These are phyloP conservation scores for Kodamaea kaohsiungensis DNA, from an alignment of 805 yeast genomes.

Conservation along the genomic window DNA sequence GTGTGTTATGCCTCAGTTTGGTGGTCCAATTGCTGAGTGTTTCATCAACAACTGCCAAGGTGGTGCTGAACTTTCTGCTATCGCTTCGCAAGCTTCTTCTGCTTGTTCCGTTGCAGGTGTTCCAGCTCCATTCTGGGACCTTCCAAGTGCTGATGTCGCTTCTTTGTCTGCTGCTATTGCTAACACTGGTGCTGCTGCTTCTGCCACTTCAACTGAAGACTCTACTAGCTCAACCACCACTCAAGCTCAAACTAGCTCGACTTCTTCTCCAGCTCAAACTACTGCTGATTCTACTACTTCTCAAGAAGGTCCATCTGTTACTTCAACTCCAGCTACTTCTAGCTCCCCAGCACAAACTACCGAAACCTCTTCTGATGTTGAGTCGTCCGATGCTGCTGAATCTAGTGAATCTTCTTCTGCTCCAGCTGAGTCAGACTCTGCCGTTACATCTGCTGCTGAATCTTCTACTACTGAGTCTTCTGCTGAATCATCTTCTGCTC, in stretches of 20 bases:
- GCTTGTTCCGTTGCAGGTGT: conserved; percentile 38
- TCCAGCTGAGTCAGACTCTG: too few relatives aligned
- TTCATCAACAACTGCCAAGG: conserved; percentile 27
- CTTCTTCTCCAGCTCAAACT: too few relatives aligned
- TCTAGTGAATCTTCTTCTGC: conserved; percentile 7
- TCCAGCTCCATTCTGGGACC: conserved; percentile 34
- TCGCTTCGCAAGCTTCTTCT: conserved; percentile 30
- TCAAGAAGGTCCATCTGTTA: conserved; percentile 5
- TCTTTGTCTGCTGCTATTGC: conserved; percentile 27
- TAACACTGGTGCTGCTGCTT: conserved; percentile 12
- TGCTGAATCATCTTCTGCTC: conserved; percentile 6
- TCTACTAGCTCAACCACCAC: conserved; percentile 8
- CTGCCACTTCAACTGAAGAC: conserved; percentile 14
- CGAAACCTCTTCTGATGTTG: too few relatives aligned
- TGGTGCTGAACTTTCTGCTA: conserved; percentile 27
- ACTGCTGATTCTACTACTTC: conserved; percentile 2
- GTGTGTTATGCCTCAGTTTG: conserved; percentile 42
- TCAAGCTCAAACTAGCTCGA: conserved; percentile 1
- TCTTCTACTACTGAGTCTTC: too few relatives aligned
- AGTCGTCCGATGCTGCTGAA: background rate
- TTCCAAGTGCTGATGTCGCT: conserved; percentile 26
- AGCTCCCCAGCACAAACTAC: background rate
- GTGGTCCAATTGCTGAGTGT: conserved; percentile 37
- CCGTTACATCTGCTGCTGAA: too few relatives aligned
- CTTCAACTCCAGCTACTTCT: conserved; percentile 1